Base-by-base conservation (phyloP, 2,329 filamentous ascomycete genomes). In the Apiospora phragmitis region DNA sequence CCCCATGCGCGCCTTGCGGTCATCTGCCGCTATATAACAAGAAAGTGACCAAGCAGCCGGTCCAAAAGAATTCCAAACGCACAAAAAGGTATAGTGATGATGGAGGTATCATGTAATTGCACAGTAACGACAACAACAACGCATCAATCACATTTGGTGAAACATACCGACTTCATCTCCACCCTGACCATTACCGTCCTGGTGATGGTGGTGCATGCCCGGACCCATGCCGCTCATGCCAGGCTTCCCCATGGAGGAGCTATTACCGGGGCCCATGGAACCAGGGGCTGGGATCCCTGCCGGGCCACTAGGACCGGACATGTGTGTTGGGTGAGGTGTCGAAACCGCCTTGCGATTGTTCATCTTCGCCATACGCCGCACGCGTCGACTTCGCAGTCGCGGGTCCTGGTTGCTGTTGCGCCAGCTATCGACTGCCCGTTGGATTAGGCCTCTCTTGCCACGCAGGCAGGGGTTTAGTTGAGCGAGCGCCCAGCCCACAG, bases 371-470 rank as follows among this genome's bases (percentile, higher is more conserved):
- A 97, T 96, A 75, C 96, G 91, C 75, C 96, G 91, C 70, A 99
- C 96, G 76, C 96, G 89, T 81, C 96, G 89, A 82, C 95, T 98
- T 79, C 96, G 90, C 79, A 98, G 86, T 75, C 95, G 89, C 67
- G 94, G 94, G 77, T 99, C 96, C 84, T 97, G 94, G 83, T 98
- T 98, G 88, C 95, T 98, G 85, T 99, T 99, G 73, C 96, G 90
- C 96, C 96, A 98, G 85, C 95, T 98, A 83, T 99, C 96, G 62
- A 99, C 96, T 1, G 96, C 96, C 74, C 96, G 90, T 85, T 99
- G 96, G 76, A 99, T 99, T 72, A 99, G 87, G 9, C 96, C 96
- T 76, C 96, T 90, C 87, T 98, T 98, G 75, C 95, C 95, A 73
- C 95, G 91, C 71, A 98, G 87, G 71, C 93, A 93, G 9, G 94